Evolutionary conservation across 805 yeast genomes (phyloP).

Genomic region (Teunomyces pallodes): DNA sequence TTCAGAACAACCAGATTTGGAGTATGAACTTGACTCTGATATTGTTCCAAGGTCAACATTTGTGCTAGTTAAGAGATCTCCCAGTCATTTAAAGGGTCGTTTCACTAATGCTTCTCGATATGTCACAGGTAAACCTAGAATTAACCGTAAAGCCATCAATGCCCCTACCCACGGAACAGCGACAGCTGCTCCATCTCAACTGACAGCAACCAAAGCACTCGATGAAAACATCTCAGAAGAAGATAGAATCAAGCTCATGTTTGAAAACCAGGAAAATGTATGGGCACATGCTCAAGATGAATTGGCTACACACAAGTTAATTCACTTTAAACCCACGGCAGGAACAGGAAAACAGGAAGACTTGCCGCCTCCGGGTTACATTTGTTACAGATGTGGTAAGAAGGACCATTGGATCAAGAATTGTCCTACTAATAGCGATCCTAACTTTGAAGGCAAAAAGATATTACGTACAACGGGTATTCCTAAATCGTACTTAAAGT

Average conservation of each 20-base stretch:
- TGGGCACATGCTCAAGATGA: conserved; percentile 95
- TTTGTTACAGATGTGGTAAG: conserved; percentile 95
- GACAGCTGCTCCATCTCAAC: conserved; percentile 5
- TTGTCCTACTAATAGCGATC: conserved; percentile 93
- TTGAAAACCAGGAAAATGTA: conserved; percentile 87
- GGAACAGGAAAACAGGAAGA: conserved; percentile 49
- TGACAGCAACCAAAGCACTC: conserved; percentile 15
- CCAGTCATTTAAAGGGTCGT: conserved; percentile 46
- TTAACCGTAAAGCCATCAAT: conserved; percentile 38
- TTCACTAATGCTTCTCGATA: conserved; percentile 59
- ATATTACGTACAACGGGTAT: conserved; percentile 95
- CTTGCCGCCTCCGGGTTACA: conserved; percentile 91
- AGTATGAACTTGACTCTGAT: conserved; percentile 82
- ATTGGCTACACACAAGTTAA: conserved; percentile 81
- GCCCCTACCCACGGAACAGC: conserved; percentile 18
- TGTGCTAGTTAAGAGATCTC: conserved; percentile 77
- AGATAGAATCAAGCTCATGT: conserved; percentile 86
- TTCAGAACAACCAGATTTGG: conserved; percentile 53
- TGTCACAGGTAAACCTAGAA: conserved; percentile 66
- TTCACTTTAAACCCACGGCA: conserved; percentile 50
- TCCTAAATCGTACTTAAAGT: conserved; percentile 86
- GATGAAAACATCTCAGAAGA: conserved; percentile 66
- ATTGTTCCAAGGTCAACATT: conserved; percentile 89
- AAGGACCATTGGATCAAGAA: conserved; percentile 92
- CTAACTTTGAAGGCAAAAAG: conserved; percentile 88